Percentiles rank a stretch among this genome's conserved stretches.
phyloP scores from a whole-genome alignment of 345 rosid genomes.

The Populus pruinosa region DNA sequence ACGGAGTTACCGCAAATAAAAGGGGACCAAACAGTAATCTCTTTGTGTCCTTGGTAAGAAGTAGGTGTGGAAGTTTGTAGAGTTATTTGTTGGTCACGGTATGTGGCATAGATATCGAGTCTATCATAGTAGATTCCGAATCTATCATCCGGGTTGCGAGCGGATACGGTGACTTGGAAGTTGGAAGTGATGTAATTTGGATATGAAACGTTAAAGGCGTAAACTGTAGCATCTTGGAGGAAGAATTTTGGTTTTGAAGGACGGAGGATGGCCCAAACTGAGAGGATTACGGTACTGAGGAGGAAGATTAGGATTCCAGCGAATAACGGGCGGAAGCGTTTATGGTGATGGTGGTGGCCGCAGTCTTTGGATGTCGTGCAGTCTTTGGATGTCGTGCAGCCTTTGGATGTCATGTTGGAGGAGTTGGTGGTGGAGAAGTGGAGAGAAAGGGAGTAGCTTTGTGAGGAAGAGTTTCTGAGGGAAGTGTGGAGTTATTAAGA shows the following conservation, averaged over 20 bases:
- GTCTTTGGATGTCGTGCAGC: too few species aligned
- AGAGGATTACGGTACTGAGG: conserved; percentile 52
- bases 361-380: conserved; percentile 7
- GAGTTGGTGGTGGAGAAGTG: background rate
- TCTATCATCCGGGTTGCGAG: conserved; percentile 74
- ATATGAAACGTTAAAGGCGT: conserved; percentile 66
- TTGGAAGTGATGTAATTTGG: conserved; percentile 72
- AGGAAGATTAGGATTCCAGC: conserved; percentile 46
- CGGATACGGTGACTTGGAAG: conserved; percentile 71
- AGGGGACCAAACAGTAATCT: conserved; percentile 77
- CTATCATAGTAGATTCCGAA: conserved; percentile 86
- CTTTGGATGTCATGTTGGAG: background rate
- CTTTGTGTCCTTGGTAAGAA: conserved; percentile 61
- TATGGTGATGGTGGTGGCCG: conserved; percentile 15
- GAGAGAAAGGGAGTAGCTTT: background rate
- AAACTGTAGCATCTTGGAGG: conserved; percentile 92
- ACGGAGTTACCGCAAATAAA: conserved; percentile 56
- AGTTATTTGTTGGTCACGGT: conserved; percentile 77
- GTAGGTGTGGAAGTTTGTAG: conserved; percentile 47
- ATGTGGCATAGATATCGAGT: conserved; percentile 64
- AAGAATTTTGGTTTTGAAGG: conserved; percentile 77
- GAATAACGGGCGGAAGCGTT: conserved; percentile 20
- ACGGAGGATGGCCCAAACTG: conserved; percentile 81
- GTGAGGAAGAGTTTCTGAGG: background rate
- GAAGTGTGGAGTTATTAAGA: background rate